phyloP scores from a whole-genome alignment of 805 yeast genomes.

The Monosporozyma unispora region DNA sequence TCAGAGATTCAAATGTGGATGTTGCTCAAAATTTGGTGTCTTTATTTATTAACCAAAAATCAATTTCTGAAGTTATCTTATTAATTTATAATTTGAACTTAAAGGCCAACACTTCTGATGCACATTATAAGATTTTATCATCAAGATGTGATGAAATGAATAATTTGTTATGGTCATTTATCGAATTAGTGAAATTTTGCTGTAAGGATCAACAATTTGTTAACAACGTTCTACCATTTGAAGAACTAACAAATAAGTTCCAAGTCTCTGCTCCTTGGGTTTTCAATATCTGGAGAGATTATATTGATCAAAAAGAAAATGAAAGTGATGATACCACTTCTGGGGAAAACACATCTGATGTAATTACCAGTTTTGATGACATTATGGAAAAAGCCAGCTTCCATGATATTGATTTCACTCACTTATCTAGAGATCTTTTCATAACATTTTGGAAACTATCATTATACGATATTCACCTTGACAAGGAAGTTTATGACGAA shows the following conservation, averaged over 20 bases:
- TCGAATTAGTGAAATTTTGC: slow-evolving; percentile 49
- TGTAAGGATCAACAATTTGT: slow-evolving; percentile 29
- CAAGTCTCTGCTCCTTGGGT: slow-evolving; percentile 53
- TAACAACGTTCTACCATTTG: slow-evolving; percentile 34
- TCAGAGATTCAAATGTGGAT: slow-evolving; percentile 37
- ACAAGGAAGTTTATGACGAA: slow-evolving; percentile 39
- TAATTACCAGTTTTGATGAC: slow-evolving; percentile 5
- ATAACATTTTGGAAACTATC: slow-evolving; percentile 65
- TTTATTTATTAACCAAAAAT: slow-evolving; percentile 35
- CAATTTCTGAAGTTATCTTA: slow-evolving; percentile 56
- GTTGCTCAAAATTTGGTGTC: slow-evolving; percentile 46
- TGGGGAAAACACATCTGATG: background rate
- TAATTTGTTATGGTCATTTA: slow-evolving; percentile 56
- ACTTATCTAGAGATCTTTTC: slow-evolving; percentile 38
- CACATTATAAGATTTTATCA: slow-evolving; percentile 64
- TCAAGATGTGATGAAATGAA: slow-evolving; percentile 63
- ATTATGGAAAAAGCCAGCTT: slow-evolving; percentile 11
- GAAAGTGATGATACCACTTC: slow-evolving; percentile 5
- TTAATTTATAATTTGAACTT: slow-evolving; percentile 44
- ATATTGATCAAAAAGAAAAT: slow-evolving; percentile 26
- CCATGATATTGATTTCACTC: slow-evolving; percentile 18
- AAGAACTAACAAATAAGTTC: slow-evolving; percentile 35
- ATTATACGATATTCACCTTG: slow-evolving; percentile 59
- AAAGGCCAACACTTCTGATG: slow-evolving; percentile 32
- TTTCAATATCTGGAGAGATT: slow-evolving; percentile 67